These are phyloP conservation scores for Parascedosporium putredinis DNA, from an alignment of 2,329 filamentous ascomycete species.

Conservation along the genomic window DNA sequence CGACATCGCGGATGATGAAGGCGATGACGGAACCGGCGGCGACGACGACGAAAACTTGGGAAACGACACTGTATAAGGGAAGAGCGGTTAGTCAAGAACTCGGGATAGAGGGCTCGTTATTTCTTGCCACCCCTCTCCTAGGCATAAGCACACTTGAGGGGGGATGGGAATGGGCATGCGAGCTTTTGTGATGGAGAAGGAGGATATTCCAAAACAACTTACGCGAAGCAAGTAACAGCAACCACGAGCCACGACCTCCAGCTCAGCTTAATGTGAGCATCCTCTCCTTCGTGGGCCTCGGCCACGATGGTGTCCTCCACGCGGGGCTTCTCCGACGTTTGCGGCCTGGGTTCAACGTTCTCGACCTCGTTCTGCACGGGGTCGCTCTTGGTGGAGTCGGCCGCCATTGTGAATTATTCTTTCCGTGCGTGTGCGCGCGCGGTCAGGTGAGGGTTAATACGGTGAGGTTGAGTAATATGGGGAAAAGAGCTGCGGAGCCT, in stretches of 20 bases:
- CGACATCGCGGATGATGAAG: slow-evolving; percentile 44
- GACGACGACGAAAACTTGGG: slow-evolving; percentile 45
- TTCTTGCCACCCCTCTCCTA: too few species aligned
- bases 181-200: not conserved
- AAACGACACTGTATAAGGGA: slow-evolving; percentile 38
- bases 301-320: slow-evolving; percentile 16
- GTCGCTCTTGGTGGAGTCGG: not conserved
- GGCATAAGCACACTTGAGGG: too few species aligned
- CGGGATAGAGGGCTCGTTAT: not conserved
- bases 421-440: too few species aligned
- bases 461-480: too few species aligned
- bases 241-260: slow-evolving; percentile 43
- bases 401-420: not conserved
- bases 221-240: slow-evolving; percentile 38
- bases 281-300: slow-evolving; percentile 21
- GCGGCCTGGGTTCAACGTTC: slow-evolving; percentile 5
- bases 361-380: not conserved
- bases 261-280: slow-evolving; percentile 34
- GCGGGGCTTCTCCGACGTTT: slow-evolving; percentile 8
- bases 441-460: too few species aligned
- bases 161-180: too few species aligned
- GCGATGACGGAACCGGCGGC: slow-evolving; percentile 45
- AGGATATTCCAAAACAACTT: slow-evolving; percentile 12
- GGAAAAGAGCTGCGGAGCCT: too few species aligned
- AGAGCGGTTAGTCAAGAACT: too few species aligned